Evolutionary conservation across 2,329 filamentous ascomycete genomes (phyloP).

Genomic region (Mycosphaerella arachidis): DNA sequence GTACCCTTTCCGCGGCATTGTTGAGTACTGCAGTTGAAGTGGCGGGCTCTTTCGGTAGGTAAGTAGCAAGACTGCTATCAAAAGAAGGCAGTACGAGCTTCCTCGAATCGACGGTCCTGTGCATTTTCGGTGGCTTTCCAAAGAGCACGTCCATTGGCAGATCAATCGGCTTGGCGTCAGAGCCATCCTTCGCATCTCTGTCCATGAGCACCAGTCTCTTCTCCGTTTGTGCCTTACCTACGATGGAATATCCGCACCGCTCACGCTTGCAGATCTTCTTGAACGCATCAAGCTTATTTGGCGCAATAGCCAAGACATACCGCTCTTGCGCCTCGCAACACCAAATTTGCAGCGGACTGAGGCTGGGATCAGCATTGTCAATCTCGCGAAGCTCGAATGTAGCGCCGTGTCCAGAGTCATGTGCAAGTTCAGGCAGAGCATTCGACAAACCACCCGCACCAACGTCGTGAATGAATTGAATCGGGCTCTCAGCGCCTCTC

Average conservation of each 20-base stretch:
- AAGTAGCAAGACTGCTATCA: conserved; percentile 66
- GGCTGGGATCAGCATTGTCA: conserved; percentile 81
- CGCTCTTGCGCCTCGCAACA: conserved; percentile 96
- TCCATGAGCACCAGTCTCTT: conserved; percentile 77
- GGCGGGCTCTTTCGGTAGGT: conserved; percentile 54
- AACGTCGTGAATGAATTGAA: conserved; percentile 96
- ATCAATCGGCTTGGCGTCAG: conserved; percentile 73
- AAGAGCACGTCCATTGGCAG: conserved; percentile 85
- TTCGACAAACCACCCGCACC: conserved; percentile 85
- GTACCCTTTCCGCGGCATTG: conserved; percentile 74
- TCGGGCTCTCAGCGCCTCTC: conserved; percentile 79
- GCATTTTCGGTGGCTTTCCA: conserved; percentile 79
- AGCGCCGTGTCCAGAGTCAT: conserved; percentile 86
- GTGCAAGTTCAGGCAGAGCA: conserved; percentile 82
- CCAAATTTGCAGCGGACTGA: conserved; percentile 97
- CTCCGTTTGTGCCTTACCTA: conserved; percentile 71
- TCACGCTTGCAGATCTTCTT: conserved; percentile 70
- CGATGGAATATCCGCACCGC: conserved; percentile 86
- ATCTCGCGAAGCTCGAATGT: conserved; percentile 92
- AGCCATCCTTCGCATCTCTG: conserved; percentile 62
- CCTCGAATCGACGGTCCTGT: conserved; percentile 66
- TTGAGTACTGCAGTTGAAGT: conserved; percentile 29
- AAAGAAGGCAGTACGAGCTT: conserved; percentile 66
- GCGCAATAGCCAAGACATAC: conserved; percentile 86
- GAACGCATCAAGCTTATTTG: conserved; percentile 70